Percentiles rank a stretch among this genome's conserved stretches.
These are phyloP conservation scores for Tylopilus rubrobrunneus DNA, from an alignment of 768 basidiomycete species.

Conservation along the genomic window DNA sequence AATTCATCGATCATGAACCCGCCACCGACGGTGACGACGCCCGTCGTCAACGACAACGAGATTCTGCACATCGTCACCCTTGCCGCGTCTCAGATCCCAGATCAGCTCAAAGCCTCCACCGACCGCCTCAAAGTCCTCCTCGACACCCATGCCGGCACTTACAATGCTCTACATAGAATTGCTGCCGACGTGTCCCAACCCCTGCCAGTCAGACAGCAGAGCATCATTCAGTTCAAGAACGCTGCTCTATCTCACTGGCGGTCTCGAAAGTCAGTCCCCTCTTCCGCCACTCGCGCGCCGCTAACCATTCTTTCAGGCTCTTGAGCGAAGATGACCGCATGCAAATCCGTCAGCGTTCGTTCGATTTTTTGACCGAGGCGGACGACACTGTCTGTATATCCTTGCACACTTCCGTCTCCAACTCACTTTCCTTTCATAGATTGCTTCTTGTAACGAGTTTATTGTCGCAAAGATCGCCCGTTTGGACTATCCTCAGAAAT, in stretches of 20 bases:
- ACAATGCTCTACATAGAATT: conserved; percentile 69
- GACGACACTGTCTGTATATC: conserved; percentile 62
- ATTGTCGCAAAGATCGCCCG: conserved; percentile 77
- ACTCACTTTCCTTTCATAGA: conserved; percentile 33
- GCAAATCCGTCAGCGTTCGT: conserved; percentile 60
- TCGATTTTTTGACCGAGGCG: conserved; percentile 68
- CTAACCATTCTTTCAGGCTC: conserved; percentile 41
- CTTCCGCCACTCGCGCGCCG: not conserved
- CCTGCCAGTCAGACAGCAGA: conserved; percentile 66
- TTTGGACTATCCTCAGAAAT: conserved; percentile 67
- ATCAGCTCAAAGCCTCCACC: conserved; percentile 43
- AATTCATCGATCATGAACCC: conserved; percentile 22
- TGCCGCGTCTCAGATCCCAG: conserved; percentile 72
- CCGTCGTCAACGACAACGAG: conserved; percentile 56
- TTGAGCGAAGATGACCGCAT: conserved; percentile 64
- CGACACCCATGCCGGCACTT: conserved; percentile 61
- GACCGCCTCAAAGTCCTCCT: conserved; percentile 65
- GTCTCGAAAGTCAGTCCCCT: conserved; percentile 58
- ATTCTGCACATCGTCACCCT: conserved; percentile 61
- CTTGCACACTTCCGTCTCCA: not conserved
- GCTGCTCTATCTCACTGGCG: conserved; percentile 70
- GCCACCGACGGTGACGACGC: conserved; percentile 4
- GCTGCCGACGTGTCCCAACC: conserved; percentile 60
- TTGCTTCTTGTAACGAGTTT: conserved; percentile 72
- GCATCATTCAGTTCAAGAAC: conserved; percentile 90